These are phyloP conservation scores for Teratosphaeria viscida DNA, from an alignment of 2,329 filamentous ascomycete genomes.

Conservation along the genomic window DNA sequence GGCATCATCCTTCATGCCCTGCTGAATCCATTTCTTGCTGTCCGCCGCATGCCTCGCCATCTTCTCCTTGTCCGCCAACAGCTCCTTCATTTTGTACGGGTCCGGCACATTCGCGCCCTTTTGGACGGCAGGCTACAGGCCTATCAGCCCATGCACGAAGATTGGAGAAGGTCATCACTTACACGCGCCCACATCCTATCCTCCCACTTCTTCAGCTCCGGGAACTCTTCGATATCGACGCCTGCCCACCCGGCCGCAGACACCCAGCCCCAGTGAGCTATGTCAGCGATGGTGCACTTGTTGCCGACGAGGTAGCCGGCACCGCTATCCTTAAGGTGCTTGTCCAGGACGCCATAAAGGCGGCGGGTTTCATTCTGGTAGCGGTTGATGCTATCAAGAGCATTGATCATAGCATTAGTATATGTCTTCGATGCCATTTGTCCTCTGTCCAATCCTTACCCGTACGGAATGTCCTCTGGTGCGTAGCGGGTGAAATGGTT, in stretches of 20 bases:
- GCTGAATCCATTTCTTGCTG: conserved; percentile 39
- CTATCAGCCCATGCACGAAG: not conserved
- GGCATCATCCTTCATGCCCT: conserved; percentile 57
- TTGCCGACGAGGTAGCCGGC: conserved; percentile 51
- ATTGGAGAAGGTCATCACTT: not conserved
- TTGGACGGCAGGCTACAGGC: conserved; percentile 50
- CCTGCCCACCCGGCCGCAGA: conserved; percentile 49
- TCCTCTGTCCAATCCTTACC: not conserved
- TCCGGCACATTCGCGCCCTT: conserved; percentile 62
- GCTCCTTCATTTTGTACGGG: conserved; percentile 50
- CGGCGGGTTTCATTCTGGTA: conserved; percentile 78
- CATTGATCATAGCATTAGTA: not conserved
- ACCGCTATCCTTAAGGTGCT: conserved; percentile 48
- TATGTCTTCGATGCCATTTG: not conserved
- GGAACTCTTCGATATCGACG: conserved; percentile 64
- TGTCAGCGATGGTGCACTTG: conserved; percentile 62
- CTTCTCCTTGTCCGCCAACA: conserved; percentile 47
- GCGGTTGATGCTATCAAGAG: conserved; percentile 50
- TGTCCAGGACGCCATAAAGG: conserved; percentile 67
- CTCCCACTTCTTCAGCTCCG: conserved; percentile 66
- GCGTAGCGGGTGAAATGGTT: conserved; percentile 80
- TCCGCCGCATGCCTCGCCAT: conserved; percentile 44
- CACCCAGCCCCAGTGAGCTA: conserved; percentile 73
- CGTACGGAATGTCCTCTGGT: conserved; percentile 72
- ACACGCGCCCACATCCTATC: conserved; percentile 34